Evolutionary conservation across 2,329 filamentous ascomycete genomes (phyloP).

Genomic region (Fusarium sp.): DNA sequence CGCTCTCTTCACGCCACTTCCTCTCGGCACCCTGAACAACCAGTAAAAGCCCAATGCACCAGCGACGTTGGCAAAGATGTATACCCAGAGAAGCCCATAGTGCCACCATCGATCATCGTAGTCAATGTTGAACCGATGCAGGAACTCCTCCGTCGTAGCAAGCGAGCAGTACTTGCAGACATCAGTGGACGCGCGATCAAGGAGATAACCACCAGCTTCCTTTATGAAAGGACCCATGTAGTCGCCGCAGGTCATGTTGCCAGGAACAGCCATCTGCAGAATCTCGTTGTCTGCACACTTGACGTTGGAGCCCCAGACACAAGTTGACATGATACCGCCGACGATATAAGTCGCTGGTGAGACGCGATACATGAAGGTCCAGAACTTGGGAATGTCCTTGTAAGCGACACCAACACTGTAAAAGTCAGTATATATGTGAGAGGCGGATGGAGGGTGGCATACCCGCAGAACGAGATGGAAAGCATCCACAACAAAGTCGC

Average conservation of each 20-base stretch:
- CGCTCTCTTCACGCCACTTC: conserved; percentile 34
- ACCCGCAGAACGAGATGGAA: conserved; percentile 41
- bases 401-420: conserved; percentile 66
- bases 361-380: conserved; percentile 75
- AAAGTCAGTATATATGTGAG: conserved; percentile 28
- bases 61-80: conserved; percentile 58
- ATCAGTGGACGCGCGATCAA: conserved; percentile 51
- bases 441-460: conserved; percentile 24
- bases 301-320: conserved; percentile 34
- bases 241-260: conserved; percentile 56
- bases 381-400: conserved; percentile 68
- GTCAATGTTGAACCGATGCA: conserved; percentile 51
- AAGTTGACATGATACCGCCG: conserved; percentile 60
- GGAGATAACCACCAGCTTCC: conserved; percentile 55
- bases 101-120: conserved; percentile 64
- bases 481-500: conserved; percentile 52
- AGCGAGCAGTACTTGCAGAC: conserved; percentile 56
- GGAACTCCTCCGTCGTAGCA: conserved; percentile 48
- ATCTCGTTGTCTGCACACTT: conserved; percentile 51
- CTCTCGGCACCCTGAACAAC: conserved; percentile 47
- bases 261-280: conserved; percentile 63
- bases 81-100: conserved; percentile 62
- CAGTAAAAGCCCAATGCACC: conserved; percentile 59
- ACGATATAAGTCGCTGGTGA: conserved; percentile 76
- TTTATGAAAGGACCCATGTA: conserved; percentile 58